Evolutionary conservation across 441 rosid genomes (phyloP).

Genomic region (Eugenia klotzschiana): DNA sequence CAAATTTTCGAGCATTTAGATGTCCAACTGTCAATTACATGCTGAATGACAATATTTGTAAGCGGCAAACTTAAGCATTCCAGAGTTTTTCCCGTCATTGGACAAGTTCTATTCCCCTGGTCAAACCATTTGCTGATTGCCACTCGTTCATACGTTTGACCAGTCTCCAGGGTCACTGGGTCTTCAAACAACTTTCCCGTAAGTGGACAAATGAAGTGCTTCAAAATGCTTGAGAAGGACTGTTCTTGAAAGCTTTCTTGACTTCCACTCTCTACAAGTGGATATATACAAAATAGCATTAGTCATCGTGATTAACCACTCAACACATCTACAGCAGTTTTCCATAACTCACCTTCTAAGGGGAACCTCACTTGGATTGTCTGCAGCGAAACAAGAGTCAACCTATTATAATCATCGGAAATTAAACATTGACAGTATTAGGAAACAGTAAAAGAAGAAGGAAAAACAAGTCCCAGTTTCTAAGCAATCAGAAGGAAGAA

Average conservation of each 20-base stretch:
- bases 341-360: conserved; percentile 23
- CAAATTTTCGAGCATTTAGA: conserved; percentile 16
- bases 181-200: conserved; percentile 37
- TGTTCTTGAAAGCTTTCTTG: conserved; percentile 11
- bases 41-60: conserved; percentile 39
- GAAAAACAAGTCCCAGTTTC: background rate
- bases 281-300: background rate
- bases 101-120: conserved; percentile 42
- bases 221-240: conserved; percentile 18
- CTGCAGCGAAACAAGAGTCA: conserved; percentile 9
- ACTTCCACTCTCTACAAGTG: conserved; percentile 17
- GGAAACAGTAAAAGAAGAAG: background rate
- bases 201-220: conserved; percentile 38
- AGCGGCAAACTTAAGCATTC: conserved; percentile 23
- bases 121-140: conserved; percentile 45
- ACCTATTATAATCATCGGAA: background rate
- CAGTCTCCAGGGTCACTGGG: conserved; percentile 53
- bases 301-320: background rate
- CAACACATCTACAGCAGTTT: background rate
- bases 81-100: conserved; percentile 35
- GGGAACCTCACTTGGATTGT: background rate
- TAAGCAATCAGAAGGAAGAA: background rate
- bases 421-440: background rate
- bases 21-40: conserved; percentile 30
- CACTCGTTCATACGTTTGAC: conserved; percentile 42